Conservation (phyloP, 139 green algal species). For the Auxenochlorella pyrenoidosa region DNA sequence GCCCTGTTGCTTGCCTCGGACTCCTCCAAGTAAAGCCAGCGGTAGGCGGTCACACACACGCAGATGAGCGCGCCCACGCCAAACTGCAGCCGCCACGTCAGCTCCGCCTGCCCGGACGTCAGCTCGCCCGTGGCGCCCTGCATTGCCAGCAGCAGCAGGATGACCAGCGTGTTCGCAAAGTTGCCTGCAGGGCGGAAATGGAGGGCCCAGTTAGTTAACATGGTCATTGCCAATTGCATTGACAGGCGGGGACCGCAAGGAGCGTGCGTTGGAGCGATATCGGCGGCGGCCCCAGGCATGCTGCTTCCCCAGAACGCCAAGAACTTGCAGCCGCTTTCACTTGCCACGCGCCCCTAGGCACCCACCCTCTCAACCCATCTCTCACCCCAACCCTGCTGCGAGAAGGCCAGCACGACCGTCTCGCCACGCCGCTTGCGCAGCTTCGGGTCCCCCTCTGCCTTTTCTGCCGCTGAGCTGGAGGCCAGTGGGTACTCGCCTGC, state of each 20-base stretch:
- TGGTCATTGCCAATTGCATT: too few species aligned
- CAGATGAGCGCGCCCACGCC: constrained; percentile 45
- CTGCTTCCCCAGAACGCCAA: too few species aligned
- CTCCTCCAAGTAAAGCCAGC: constrained; percentile 55
- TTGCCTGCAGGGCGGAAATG: constrained; percentile 26
- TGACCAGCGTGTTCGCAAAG: constrained; percentile 46
- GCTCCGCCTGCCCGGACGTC: background rate
- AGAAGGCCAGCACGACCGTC: constrained; percentile 52
- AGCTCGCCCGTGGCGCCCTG: background rate
- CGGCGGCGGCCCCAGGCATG: too few species aligned
- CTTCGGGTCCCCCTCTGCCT: constrained; percentile 57
- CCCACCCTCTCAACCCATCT: too few species aligned
- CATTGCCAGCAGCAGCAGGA: constrained; percentile 43
- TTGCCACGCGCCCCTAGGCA: too few species aligned
- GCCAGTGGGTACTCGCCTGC: constrained; percentile 82
- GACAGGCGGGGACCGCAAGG: too few species aligned
- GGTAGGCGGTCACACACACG: constrained; percentile 47
- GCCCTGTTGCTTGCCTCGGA: background rate
- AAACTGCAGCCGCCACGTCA: constrained; percentile 51
- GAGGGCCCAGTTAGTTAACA: too few species aligned
- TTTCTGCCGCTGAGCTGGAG: constrained; percentile 76
- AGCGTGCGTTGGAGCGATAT: too few species aligned
- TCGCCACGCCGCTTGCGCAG: constrained; percentile 53
- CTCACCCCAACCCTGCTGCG: constrained; percentile 43
- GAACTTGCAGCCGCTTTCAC: background rate